These are phyloP conservation scores for Corylus heterophylla DNA, from an alignment of 306 rosid genomes.

Conservation along the genomic window DNA sequence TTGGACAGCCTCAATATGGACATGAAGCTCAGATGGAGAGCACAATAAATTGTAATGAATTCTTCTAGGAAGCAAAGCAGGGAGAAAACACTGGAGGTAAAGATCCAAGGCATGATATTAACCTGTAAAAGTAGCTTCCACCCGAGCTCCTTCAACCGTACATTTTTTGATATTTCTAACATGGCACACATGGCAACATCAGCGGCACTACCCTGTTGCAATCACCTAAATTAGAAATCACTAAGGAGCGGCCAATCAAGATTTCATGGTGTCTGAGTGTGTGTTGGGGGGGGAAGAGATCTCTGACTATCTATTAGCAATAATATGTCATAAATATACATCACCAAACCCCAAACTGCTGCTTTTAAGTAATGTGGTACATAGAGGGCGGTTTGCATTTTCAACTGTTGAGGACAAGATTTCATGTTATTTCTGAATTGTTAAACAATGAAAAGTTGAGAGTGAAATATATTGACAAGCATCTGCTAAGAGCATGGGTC, in stretches of 20 bases:
- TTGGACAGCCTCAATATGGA: not conserved
- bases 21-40: not conserved
- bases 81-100: conserved; percentile 1
- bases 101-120: conserved; percentile 20
- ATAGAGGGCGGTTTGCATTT: not conserved
- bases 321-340: not conserved
- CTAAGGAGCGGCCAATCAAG: not conserved
- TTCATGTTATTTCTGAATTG: not conserved
- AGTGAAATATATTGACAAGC: not conserved
- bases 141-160: conserved; percentile 71
- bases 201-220: conserved; percentile 94
- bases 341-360: not conserved
- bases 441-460: not conserved
- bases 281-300: not conserved
- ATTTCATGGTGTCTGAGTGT: not conserved
- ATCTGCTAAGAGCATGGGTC: not conserved
- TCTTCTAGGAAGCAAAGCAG: not conserved
- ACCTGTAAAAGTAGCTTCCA: conserved; percentile 97
- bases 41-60: not conserved
- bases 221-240: conserved; percentile 18
- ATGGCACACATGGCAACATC: conserved; percentile 99
- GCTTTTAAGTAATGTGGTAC: not conserved
- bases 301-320: not conserved
- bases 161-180: conserved; percentile 72
- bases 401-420: not conserved